phyloP scores from a whole-genome alignment of 1,284 basidiomycete genomes.

The Agroathelia rolfsii region DNA sequence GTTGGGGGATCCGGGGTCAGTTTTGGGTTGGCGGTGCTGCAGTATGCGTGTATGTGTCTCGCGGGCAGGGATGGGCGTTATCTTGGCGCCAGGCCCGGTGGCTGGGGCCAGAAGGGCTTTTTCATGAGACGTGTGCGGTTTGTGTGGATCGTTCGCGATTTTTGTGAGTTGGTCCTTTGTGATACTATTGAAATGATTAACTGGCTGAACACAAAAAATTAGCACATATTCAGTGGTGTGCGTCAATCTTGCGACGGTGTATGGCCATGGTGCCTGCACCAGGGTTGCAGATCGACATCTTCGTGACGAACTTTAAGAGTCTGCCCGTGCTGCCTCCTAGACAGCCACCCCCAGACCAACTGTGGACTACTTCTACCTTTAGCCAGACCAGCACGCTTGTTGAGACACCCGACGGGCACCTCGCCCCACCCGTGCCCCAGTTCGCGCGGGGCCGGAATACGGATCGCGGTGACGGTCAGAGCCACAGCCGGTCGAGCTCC shows the following conservation, averaged over 20 bases:
- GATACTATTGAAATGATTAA: not conserved
- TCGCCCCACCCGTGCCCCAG: constrained; percentile 34
- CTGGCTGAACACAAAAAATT: constrained; percentile 4
- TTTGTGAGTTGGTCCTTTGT: constrained; percentile 37
- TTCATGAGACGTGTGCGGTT: constrained; percentile 60
- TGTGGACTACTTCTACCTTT: constrained; percentile 3
- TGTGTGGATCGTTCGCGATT: constrained; percentile 80
- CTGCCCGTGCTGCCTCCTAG: constrained; percentile 8
- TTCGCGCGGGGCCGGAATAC: constrained; percentile 27
- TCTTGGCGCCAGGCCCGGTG: constrained; percentile 32
- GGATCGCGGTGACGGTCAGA: too few species aligned
- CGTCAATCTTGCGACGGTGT: constrained; percentile 59
- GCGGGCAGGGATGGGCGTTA: constrained; percentile 39
- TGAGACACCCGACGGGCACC: constrained; percentile 15
- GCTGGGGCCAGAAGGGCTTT: constrained; percentile 34
- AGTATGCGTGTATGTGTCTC: constrained; percentile 60
- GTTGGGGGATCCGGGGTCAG: constrained; percentile 76
- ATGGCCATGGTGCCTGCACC: constrained; percentile 48
- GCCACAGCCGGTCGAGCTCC: constrained; percentile 14
- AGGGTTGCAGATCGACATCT: constrained; percentile 70
- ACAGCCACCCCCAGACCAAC: constrained; percentile 12
- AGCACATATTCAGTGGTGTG: constrained; percentile 84
- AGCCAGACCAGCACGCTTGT: constrained; percentile 1
- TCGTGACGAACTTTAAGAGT: constrained; percentile 54
- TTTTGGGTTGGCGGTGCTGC: constrained; percentile 66